These are phyloP conservation scores for Cordyceps cicadae DNA, from an alignment of 2,329 filamentous ascomycete genomes.

Conservation along the genomic window DNA sequence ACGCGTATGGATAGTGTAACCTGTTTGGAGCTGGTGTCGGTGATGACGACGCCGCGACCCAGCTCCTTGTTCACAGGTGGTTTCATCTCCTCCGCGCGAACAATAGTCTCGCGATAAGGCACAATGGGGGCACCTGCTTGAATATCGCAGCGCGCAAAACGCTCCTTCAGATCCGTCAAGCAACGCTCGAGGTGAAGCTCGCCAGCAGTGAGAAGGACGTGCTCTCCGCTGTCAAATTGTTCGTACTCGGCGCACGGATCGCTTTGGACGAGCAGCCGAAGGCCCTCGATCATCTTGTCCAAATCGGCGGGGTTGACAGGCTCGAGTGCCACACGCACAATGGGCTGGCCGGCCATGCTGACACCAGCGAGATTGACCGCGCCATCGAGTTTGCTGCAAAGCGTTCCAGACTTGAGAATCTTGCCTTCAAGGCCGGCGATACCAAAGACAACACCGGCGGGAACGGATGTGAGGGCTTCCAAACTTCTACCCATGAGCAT, in stretches of 20 bases:
- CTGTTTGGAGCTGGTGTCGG: conserved; percentile 76
- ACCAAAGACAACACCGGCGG: conserved; percentile 90
- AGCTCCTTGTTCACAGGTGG: conserved; percentile 77
- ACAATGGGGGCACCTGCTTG: conserved; percentile 92
- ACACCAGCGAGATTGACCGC: conserved; percentile 87
- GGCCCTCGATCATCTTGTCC: conserved; percentile 86
- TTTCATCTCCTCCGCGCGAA: conserved; percentile 84
- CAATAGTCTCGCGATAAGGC: conserved; percentile 88
- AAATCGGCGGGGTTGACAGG: conserved; percentile 83
- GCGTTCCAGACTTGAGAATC: conserved; percentile 89
- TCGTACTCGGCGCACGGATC: conserved; percentile 96
- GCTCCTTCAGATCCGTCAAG: conserved; percentile 82
- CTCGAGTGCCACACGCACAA: conserved; percentile 92
- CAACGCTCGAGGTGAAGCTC: conserved; percentile 92
- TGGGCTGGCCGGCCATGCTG: conserved; percentile 70
- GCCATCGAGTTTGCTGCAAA: conserved; percentile 81
- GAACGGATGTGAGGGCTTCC: conserved; percentile 74
- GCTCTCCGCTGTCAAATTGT: conserved; percentile 84
- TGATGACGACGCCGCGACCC: conserved; percentile 71
- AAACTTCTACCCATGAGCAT: conserved; percentile 91
- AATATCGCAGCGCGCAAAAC: conserved; percentile 90
- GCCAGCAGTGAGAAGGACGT: conserved; percentile 88
- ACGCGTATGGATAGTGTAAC: conserved; percentile 70
- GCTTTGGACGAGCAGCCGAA: conserved; percentile 82
- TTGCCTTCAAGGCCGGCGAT: conserved; percentile 87